phyloP scores from a whole-genome alignment of 805 yeast species.

The Metschnikowia chrysomelidarum region DNA sequence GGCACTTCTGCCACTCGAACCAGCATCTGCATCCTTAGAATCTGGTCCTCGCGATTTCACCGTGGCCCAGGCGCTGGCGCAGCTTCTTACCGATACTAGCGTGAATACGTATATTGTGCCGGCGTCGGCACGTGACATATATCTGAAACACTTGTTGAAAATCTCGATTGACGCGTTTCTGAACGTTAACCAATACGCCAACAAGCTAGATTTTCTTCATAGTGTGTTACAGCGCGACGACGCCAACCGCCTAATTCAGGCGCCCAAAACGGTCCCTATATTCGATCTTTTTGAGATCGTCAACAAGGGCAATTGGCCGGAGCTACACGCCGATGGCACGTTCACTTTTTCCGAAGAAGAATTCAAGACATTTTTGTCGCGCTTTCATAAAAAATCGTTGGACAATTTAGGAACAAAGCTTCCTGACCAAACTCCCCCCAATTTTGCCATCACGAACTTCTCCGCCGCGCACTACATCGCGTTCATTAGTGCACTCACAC shows the following conservation, averaged over 20 bases:
- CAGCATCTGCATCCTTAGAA: conserved; percentile 6
- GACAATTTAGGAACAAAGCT: conserved; percentile 4
- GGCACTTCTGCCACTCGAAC: conserved; percentile 12
- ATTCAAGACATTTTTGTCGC: too few relatives aligned
- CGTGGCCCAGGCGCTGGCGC: conserved; percentile 35
- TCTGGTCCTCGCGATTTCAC: conserved; percentile 20
- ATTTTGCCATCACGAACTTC: conserved; percentile 5
- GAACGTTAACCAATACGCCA: conserved; percentile 35
- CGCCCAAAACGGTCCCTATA: conserved; percentile 33
- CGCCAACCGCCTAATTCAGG: conserved; percentile 27
- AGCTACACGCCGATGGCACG: too few relatives aligned
- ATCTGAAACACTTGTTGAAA: conserved; percentile 18
- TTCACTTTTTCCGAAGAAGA: too few relatives aligned
- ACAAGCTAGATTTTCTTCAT: conserved; percentile 47
- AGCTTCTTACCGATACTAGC: conserved; percentile 30
- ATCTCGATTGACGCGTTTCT: conserved; percentile 43
- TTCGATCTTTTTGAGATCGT: conserved; percentile 30
- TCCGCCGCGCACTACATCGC: conserved; percentile 17
- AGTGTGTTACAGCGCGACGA: conserved; percentile 42
- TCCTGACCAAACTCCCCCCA: conserved; percentile 4
- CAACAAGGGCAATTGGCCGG: too few relatives aligned
- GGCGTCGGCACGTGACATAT: conserved; percentile 31
- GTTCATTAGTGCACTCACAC: conserved; percentile 13
- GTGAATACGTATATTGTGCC: conserved; percentile 40
- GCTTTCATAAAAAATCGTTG: too few relatives aligned